Evolutionary conservation across 495 filamentous ascomycete species (phyloP).

Genomic region (Cladorrhinum samala): DNA sequence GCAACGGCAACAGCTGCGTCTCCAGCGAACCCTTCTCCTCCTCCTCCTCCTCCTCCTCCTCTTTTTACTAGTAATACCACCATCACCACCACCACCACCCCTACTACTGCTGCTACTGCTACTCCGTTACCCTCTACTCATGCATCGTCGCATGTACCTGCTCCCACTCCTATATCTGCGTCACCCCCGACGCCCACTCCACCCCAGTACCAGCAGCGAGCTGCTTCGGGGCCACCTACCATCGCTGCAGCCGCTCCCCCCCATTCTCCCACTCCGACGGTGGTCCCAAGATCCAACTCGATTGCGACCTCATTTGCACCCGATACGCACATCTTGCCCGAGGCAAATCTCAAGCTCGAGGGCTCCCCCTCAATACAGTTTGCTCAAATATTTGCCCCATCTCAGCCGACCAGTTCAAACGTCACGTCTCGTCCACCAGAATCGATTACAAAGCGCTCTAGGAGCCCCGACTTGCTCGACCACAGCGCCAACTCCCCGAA

Average conservation of each 20-base stretch:
- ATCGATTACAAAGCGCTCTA: slow-evolving; percentile 24
- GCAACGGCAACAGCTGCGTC: neutral
- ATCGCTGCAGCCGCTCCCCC: neutral
- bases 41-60: neutral
- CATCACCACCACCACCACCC: neutral
- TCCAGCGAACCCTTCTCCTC: neutral
- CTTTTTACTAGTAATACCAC: neutral
- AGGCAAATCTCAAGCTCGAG: neutral
- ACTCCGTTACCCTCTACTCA: neutral
- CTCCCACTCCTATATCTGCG: neutral
- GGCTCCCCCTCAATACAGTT: neutral
- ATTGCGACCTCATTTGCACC: neutral
- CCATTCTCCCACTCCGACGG: neutral
- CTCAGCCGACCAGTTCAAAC: neutral
- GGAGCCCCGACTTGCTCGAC: slow-evolving; percentile 23
- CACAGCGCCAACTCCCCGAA: slow-evolving; percentile 25
- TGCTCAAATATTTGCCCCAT: neutral
- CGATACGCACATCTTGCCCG: neutral
- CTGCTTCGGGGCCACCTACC: neutral
- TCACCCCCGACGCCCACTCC: neutral
- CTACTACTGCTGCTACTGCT: neutral
- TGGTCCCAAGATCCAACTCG: neutral
- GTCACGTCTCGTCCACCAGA: neutral
- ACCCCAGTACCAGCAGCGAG: neutral
- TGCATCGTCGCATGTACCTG: neutral